Percentiles rank a stretch among this genome's conserved stretches.
phyloP scores from a whole-genome alignment of 768 basidiomycete species.

The Boletus rex-veris region DNA sequence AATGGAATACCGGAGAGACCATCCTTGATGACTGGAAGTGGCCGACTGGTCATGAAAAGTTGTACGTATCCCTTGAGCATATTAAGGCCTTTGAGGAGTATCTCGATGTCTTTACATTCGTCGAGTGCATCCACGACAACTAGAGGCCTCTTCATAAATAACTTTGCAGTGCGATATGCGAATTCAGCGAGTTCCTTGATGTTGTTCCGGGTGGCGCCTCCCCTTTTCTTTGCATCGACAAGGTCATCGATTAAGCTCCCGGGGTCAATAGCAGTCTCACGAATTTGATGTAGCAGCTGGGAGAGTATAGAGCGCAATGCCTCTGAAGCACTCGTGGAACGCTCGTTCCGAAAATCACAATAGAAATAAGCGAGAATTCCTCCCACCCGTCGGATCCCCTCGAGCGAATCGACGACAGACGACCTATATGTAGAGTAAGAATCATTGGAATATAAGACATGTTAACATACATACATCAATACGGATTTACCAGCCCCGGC shows the following conservation, averaged over 20 bases:
- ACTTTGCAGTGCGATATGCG: not conserved
- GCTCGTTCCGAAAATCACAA: slow-evolving; percentile 1
- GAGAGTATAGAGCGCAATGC: slow-evolving; percentile 1
- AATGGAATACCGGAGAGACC: not conserved
- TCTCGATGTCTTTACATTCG: not conserved
- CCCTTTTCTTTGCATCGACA: not conserved
- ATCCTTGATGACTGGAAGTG: not conserved
- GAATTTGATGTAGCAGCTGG: slow-evolving; percentile 1
- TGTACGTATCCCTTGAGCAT: not conserved
- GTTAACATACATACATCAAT: slow-evolving; percentile 6
- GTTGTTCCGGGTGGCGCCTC: not conserved
- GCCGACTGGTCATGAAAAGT: slow-evolving; percentile 2
- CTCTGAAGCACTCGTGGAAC: not conserved
- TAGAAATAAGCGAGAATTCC: not conserved
- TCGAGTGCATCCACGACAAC: slow-evolving; percentile 6
- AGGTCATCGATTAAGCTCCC: not conserved
- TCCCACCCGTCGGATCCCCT: not conserved
- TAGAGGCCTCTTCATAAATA: not conserved
- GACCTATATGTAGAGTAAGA: not conserved
- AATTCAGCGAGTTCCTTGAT: not conserved
- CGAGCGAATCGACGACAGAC: not conserved
- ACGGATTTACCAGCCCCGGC: slow-evolving; percentile 9
- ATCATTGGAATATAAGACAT: not conserved
- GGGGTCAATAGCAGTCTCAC: not conserved
- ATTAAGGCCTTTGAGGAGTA: not conserved